phyloP scores from a whole-genome alignment of 2,329 filamentous ascomycete genomes.

The Hypoxylon sp. region DNA sequence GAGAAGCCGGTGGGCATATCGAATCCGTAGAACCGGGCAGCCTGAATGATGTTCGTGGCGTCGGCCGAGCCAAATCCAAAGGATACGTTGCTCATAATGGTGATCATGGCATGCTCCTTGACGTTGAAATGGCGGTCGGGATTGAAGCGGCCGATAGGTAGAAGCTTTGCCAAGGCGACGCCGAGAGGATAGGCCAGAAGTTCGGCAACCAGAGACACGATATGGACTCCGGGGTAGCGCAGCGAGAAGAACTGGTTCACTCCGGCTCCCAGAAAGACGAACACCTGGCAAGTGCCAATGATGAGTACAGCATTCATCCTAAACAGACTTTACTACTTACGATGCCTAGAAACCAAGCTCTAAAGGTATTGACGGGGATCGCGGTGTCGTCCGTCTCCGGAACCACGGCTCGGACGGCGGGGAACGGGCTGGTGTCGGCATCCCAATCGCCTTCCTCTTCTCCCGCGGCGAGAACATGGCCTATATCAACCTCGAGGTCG shows the following conservation, averaged over 20 bases:
- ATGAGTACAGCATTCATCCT: not conserved
- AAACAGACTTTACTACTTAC: constrained; percentile 34
- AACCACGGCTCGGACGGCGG: constrained; percentile 45
- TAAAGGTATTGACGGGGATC: constrained; percentile 55
- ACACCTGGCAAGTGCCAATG: constrained; percentile 41
- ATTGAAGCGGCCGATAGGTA: constrained; percentile 52
- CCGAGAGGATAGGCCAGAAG: constrained; percentile 54
- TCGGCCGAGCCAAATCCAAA: constrained; percentile 56
- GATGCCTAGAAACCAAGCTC: constrained; percentile 54
- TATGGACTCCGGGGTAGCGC: constrained; percentile 55
- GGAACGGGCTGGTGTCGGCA: constrained; percentile 45
- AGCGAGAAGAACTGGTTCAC: constrained; percentile 58
- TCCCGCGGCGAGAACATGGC: constrained; percentile 37
- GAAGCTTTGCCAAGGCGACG: constrained; percentile 48
- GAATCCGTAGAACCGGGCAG: constrained; percentile 52
- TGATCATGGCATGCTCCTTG: constrained; percentile 56
- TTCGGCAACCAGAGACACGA: constrained; percentile 55
- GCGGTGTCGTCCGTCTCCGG: constrained; percentile 45
- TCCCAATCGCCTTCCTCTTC: constrained; percentile 46
- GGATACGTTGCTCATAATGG: constrained; percentile 58
- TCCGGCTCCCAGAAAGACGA: constrained; percentile 55
- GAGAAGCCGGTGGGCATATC: constrained; percentile 43
- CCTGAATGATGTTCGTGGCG: constrained; percentile 56
- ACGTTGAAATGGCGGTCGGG: constrained; percentile 55
- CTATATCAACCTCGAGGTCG: constrained; percentile 46